phyloP scores from a whole-genome alignment of 129 eudicot genomes.

The Flaveria sonorensis region DNA sequence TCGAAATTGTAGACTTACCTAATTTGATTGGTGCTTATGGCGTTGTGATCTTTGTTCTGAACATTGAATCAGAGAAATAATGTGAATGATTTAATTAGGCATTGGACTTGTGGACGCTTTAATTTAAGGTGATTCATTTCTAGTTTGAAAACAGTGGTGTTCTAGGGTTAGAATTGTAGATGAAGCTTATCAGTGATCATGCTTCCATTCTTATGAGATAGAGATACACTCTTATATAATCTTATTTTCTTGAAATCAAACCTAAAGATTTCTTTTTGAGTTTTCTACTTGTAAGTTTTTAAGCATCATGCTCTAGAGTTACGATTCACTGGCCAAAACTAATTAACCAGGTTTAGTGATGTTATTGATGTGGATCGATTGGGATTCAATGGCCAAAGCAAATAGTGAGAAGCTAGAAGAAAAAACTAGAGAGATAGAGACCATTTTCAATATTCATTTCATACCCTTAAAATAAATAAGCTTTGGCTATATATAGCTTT shows the following conservation, averaged over 20 bases:
- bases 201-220: not conserved
- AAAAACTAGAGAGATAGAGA: no score
- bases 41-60: not conserved
- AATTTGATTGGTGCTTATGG: not conserved
- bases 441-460: no score
- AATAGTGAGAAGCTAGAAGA: no score
- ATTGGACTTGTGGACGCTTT: not conserved
- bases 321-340: constrained; percentile 2
- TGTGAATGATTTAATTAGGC: not conserved
- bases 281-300: not conserved
- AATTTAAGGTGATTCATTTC: not conserved
- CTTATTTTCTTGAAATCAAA: not conserved
- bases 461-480: no score
- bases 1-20: not conserved
- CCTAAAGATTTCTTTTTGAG: not conserved
- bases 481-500: no score
- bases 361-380: not conserved
- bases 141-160: constrained; percentile 7
- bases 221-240: not conserved
- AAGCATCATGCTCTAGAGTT: constrained; percentile 16
- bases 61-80: not conserved
- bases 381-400: no score
- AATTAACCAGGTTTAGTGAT: not conserved
- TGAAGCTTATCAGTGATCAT: constrained; percentile 9
- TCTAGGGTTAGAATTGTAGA: not conserved